Evolutionary conservation across 345 rosid genomes (phyloP), one percentile per base, ranked within the genome.

Genomic region (Euclidium syriacum): DNA sequence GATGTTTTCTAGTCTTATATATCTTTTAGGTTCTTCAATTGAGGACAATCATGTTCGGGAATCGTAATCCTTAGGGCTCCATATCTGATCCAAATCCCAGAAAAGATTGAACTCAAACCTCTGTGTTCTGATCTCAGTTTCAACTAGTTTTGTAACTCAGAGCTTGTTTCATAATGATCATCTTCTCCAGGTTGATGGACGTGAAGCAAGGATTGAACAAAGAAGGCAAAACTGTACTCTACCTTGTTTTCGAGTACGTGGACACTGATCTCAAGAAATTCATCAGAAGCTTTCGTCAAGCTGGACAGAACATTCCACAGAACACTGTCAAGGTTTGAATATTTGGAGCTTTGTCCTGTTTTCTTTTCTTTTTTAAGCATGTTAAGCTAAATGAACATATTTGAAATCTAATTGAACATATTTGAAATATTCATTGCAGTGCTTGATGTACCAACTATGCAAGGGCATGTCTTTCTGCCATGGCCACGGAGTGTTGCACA

Each of bases 401-500:
- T 30, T 15, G 27, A 6, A 15, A 14, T 46, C n/a, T n/a, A n/a
- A n/a, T n/a, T n/a, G n/a, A 23, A 51, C 27, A 5, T 26, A 0
- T 27, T 30, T 15, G 27, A 6, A 15, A 14, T 46, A 4, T 32
- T 40, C 10, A 48, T 65, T 67, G 26, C 83, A 94, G 99, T 75
- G 88, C 66, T 79, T 94, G 85, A 94, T 94, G 99, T 94, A 80
- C 66, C 99, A 94, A 73, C 72, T 94, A 10, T 90, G 97, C 85
- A 90, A 90, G 72, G 99, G 99, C 19, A 90, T 92, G 67, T 91
- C 99, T 51, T 87, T 94, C 75, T 94, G 97, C 76, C 99, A 90
- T 68, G 99, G 97, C 18, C 96, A 87, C 57, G 99, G 99, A 50
- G 83, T 94, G 69, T 44, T 94, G 43, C 99, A 94, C 74, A 94